These are phyloP conservation scores for Backusella australiensis DNA, from an alignment of 192 early-diverging fungal genomes.

Conservation along the genomic window DNA sequence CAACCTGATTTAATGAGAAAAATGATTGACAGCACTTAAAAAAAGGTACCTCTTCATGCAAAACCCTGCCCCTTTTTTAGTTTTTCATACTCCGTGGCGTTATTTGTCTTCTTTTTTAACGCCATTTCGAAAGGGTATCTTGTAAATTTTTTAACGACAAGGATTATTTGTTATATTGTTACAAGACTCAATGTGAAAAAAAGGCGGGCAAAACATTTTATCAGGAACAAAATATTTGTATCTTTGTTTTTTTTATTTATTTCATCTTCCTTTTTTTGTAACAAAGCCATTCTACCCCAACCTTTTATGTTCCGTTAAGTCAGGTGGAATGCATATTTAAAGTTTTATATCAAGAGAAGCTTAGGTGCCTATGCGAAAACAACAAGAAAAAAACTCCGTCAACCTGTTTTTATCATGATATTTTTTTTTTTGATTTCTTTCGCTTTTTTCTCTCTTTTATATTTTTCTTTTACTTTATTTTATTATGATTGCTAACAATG, in stretches of 20 bases:
- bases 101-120: too few species aligned
- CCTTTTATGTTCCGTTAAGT: background rate
- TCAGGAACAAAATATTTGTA: background rate
- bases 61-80: background rate
- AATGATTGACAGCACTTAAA: background rate
- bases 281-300: background rate
- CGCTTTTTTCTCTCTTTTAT: background rate
- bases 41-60: background rate
- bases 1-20: background rate
- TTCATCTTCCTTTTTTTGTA: background rate
- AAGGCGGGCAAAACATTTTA: background rate
- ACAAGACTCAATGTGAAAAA: too few species aligned
- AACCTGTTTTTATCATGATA: background rate
- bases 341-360: background rate
- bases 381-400: background rate
- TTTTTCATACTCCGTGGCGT: background rate
- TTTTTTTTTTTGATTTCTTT: background rate
- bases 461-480: background rate
- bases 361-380: background rate
- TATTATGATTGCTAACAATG: background rate
- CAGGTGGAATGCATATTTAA: background rate
- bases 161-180: background rate
- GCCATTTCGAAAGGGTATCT: too few species aligned
- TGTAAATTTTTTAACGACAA: too few species aligned
- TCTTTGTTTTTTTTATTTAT: background rate